phyloP scores from a whole-genome alignment of 2,329 filamentous ascomycete species.

The Penicillium psychrosexuale region DNA sequence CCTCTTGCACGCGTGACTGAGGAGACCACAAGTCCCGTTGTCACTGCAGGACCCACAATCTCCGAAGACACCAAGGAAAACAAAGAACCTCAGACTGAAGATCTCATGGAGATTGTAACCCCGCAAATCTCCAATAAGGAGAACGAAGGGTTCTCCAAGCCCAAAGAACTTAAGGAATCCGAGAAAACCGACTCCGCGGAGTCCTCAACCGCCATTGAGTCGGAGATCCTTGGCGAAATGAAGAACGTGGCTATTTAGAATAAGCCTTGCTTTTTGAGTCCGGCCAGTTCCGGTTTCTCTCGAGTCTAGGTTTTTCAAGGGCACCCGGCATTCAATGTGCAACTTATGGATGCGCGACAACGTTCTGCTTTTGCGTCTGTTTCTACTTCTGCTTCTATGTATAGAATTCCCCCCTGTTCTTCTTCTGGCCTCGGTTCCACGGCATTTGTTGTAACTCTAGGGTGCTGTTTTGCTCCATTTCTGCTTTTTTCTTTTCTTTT shows the following conservation, averaged over 20 bases:
- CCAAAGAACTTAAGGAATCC: constrained; percentile 24
- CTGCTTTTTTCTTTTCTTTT: constrained; percentile 14
- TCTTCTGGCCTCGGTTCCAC: constrained; percentile 22
- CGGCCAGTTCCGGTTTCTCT: constrained; percentile 12
- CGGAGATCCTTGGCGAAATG: constrained; percentile 46
- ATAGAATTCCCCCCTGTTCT: constrained; percentile 31
- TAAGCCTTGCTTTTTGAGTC: constrained; percentile 21
- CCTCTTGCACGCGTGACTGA: constrained; percentile 49
- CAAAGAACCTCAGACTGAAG: constrained; percentile 34
- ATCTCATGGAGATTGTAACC: constrained; percentile 43
- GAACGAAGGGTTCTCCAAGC: constrained; percentile 27
- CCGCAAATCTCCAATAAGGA: constrained; percentile 36
- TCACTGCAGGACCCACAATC: constrained; percentile 34
- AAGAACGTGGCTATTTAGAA: constrained; percentile 47
- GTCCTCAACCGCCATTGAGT: constrained; percentile 33
- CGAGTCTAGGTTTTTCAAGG: constrained; percentile 9
- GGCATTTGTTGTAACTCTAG: constrained; percentile 30
- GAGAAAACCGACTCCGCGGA: constrained; percentile 21
- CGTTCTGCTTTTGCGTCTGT: constrained; percentile 12
- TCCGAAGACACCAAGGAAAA: constrained; percentile 33
- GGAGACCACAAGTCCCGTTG: constrained; percentile 40
- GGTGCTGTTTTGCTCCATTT: constrained; percentile 15
- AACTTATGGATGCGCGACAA: constrained; percentile 16
- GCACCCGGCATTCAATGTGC: constrained; percentile 12
- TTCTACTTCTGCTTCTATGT: constrained; percentile 24